phyloP scores from a whole-genome alignment of 352 stramenopile species.

The Thraustochytrium aureum region DNA sequence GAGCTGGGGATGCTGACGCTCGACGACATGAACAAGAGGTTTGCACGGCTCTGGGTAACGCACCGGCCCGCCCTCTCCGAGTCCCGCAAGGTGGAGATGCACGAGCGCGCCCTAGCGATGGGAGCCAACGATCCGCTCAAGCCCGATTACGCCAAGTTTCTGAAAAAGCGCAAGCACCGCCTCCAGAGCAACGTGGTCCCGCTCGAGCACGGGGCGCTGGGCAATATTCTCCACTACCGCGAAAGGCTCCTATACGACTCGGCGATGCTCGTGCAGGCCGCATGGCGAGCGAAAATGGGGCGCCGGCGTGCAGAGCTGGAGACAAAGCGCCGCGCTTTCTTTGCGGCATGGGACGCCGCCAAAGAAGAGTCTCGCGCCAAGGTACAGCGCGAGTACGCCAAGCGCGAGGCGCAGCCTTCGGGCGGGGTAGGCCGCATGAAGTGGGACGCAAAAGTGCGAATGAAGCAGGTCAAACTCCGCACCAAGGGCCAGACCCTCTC shows the following conservation, averaged over 20 bases:
- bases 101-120: slow-evolving; percentile 80
- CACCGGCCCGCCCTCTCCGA: slow-evolving; percentile 65
- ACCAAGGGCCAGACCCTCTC: slow-evolving; percentile 74
- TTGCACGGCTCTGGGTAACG: slow-evolving; percentile 65
- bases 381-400: slow-evolving; percentile 71
- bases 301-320: slow-evolving; percentile 67
- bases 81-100: slow-evolving; percentile 72
- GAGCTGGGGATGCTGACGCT: slow-evolving; percentile 77
- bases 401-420: slow-evolving; percentile 67
- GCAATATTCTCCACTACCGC: slow-evolving; percentile 74
- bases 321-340: slow-evolving; percentile 82
- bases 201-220: slow-evolving; percentile 78
- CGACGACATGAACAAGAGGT: slow-evolving; percentile 77
- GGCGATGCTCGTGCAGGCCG: slow-evolving; percentile 75
- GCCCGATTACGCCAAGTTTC: slow-evolving; percentile 85
- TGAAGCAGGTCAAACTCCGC: slow-evolving; percentile 83
- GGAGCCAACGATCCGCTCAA: slow-evolving; percentile 85
- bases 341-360: slow-evolving; percentile 73
- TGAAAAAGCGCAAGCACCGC: slow-evolving; percentile 64
- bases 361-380: slow-evolving; percentile 65
- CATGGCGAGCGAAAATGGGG: slow-evolving; percentile 71
- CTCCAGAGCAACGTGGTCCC: slow-evolving; percentile 77
- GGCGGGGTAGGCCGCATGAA: slow-evolving; percentile 81
- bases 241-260: slow-evolving; percentile 68
- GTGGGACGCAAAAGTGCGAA: slow-evolving; percentile 87